Base-by-base conservation (phyloP, 1,284 basidiomycete species). In the Boletus holoroseus region DNA sequence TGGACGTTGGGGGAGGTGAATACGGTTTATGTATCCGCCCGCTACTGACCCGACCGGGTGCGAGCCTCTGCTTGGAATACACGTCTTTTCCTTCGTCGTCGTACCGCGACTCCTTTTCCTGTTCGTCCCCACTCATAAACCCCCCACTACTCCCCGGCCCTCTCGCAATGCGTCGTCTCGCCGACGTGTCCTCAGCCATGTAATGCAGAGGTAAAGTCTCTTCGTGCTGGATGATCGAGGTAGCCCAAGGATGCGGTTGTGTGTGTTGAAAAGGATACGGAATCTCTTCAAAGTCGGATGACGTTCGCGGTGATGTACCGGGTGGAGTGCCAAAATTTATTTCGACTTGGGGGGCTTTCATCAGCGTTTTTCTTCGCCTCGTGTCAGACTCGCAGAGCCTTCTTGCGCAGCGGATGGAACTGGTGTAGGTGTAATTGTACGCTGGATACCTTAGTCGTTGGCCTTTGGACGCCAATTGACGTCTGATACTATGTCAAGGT, bases 11-110 rank as follows among this genome's bases (percentile, higher is more conserved):
- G 22, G 88, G 87, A 1, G 86, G 84, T 2, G 74, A 69, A 15
- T 77, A 81, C 0, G 76, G 74, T 50, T 78, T 78, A 32, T 80
- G 77, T 45, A 78, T 68, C 18, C 83, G 76, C 7, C 85, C 85
- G 54, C 83, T 83, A 37, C 76, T 73, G 40, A 83, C 64, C 31
- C 76, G 76, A 40, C 71, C 69, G 0, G 57, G 73, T 16, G 73
- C 60, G 15, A 76, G 68, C 51, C 75, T 75, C 47, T 75, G 69
- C 71, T 89, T 90, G 61, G 74, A 76, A 62, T 85, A 88, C 11
- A 86, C 81, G 53, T 83, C 84, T 71, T 88, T 89, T 22, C 85
- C 81, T 54, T 81, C 81, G 64, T 84, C 83, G 59, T 87, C 85
- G 56, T 74, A 71, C 37, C 64, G 60, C 51, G 64, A 59, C 53